Base-by-base conservation (phyloP, 768 basidiomycete species). In the Amanita pseudoporphyria region DNA sequence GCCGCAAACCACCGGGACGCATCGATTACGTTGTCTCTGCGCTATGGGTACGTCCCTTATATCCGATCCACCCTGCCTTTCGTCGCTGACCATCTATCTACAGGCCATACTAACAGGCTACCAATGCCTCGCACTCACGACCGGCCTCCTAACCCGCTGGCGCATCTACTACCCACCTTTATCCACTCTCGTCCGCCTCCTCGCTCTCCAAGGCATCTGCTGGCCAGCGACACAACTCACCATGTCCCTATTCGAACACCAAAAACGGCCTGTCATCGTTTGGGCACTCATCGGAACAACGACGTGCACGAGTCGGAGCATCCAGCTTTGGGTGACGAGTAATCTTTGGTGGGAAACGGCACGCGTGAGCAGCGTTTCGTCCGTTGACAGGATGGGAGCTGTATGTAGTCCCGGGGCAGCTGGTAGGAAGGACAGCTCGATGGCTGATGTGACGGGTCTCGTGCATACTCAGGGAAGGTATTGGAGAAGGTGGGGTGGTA, bases 301-400 rank as follows among this genome's bases (percentile, higher is more conserved):
- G 40, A 96, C 95, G 0, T 88, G 84, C 59, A 71, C 84, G 48
- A 84, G 83, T 56, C 76, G 87, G 47, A 79, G 82, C 56, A 76
- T 97, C 48, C 90, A 96, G 67, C 83, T 96, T 52, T 98, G 93
- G 92, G 93, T 96, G 21, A 95, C 93, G 35, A 87, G 84, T 60
- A 98, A 98, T 62, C 77, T 98, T 67, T 71, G 70, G 73, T 50
- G 49, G 49, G 73, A 73, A 57, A 61, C 59, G 42, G 49, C 52
- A n/a, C 51, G 55, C 2, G 62, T 59, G 16, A 48, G 46, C 35
- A 30, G 35, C 9, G 21, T 21, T 3, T 14, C 42, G 9, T 13
- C 42, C 1, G 10, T 21, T 10, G 54, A 39, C 60, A 45, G 36
- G 58, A n/a, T n/a, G n/a, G n/a, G n/a, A n/a, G n/a, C n/a, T n/a